Evolutionary conservation across 768 basidiomycete genomes (phyloP).

Genomic region (Heimioporus sp.): DNA sequence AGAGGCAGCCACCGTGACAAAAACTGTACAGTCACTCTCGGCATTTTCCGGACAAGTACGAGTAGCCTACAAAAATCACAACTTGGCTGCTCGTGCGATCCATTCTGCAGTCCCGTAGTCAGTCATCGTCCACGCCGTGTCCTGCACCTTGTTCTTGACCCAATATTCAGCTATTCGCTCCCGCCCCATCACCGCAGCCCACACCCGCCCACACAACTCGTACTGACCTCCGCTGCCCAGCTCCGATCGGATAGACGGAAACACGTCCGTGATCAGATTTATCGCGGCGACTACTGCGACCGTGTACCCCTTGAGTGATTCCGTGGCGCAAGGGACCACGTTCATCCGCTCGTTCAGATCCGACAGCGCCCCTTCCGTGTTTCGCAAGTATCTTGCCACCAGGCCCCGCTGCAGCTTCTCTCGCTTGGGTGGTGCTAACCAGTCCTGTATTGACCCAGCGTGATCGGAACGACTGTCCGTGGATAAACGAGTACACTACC

Average conservation of each 20-base stretch:
- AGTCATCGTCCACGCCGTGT: conserved; percentile 13
- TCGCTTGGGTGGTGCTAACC: conserved; percentile 20
- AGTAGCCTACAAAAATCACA: background rate
- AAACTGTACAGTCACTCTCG: conserved; percentile 46
- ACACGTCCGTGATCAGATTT: conserved; percentile 20
- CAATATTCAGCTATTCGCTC: conserved; percentile 15
- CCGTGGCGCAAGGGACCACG: conserved; percentile 11
- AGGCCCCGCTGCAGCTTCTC: conserved; percentile 19
- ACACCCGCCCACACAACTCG: conserved; percentile 21
- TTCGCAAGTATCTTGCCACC: conserved; percentile 19
- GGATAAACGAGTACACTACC: conserved; percentile 5
- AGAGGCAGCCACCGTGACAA: conserved; percentile 49
- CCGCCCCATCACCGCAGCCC: conserved; percentile 16
- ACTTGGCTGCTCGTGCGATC: conserved; percentile 9
- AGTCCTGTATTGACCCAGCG: conserved; percentile 11
- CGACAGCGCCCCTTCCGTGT: conserved; percentile 19
- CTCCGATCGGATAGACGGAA: conserved; percentile 14
- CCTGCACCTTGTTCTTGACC: conserved; percentile 7
- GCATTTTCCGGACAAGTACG: conserved; percentile 26
- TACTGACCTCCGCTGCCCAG: conserved; percentile 14
- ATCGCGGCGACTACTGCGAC: conserved; percentile 17
- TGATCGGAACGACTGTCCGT: background rate
- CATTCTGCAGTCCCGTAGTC: conserved; percentile 18
- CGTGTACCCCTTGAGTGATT: conserved; percentile 15
- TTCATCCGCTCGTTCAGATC: conserved; percentile 6